Base-by-base conservation (phyloP, 345 rosid species). In the Citrus medica region DNA sequence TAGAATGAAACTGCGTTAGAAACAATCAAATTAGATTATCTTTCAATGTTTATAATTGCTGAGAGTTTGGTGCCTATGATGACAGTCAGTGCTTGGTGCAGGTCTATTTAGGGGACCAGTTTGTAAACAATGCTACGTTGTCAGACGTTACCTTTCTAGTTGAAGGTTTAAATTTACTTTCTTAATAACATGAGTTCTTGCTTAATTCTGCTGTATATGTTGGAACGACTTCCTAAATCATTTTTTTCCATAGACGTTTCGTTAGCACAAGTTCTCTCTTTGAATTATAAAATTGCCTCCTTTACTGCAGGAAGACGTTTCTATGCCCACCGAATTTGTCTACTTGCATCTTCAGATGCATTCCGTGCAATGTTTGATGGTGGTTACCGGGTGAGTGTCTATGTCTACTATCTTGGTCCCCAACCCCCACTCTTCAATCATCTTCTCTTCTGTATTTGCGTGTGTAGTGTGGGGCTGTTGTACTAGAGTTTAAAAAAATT, bases 331-430 rank as follows among this genome's bases (percentile, higher is more conserved):
- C 90, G 97, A 86, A 96, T 96, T 81, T 96, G 99, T 86, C 84
- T 96, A 65, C 95, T 96, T 79, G 99, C 98, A 87, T 96, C 99
- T 77, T 96, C 99, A 75, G 99, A 96, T 83, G 97, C 99, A 82
- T 96, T 96, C 79, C 98, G 98, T 77, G 99, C 99, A 78, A 94
- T 96, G 99, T 96, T 96, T 81, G 99, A 96, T 80, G 98, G 99
- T 82, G 98, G 98, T 81, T 96, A 94, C 81, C 88, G 98, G 89
- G 99, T 94, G 83, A 90, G 97, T 85, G 22, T 24, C 30, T 55
- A 24, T 81, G 74, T 79, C 64, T 33, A 63, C 24, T 71, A 46
- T 77, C 75, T 16, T 75, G 51, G 4, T 38, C 51, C 16, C 16
- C 51, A 3, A 42, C 14, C 4, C 13, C 51, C 16, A 12, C 51